Evolutionary conservation across 2,329 filamentous ascomycete genomes (phyloP).

Genomic region (Fusarium sulawesiense): DNA sequence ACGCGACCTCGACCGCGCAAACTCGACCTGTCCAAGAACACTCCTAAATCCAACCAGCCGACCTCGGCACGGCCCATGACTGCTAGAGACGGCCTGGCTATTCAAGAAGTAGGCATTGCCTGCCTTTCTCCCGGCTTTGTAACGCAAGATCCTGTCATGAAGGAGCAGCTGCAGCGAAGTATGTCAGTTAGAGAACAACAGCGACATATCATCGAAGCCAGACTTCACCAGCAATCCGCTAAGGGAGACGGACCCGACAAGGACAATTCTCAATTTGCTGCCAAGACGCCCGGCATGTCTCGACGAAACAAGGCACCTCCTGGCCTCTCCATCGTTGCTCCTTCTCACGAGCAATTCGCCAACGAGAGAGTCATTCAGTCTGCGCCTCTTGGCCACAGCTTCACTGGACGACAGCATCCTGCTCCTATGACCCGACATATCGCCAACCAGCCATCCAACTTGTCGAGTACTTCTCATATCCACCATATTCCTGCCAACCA

Average conservation of each 20-base stretch:
- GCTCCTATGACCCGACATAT: conserved; percentile 82
- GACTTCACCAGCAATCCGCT: conserved; percentile 88
- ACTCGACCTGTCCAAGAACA: conserved; percentile 79
- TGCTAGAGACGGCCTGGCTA: conserved; percentile 80
- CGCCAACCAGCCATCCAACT: conserved; percentile 82
- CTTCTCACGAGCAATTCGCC: conserved; percentile 90
- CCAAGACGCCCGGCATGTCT: conserved; percentile 79
- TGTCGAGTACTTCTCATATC: conserved; percentile 88
- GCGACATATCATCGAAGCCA: conserved; percentile 91
- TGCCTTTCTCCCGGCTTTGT: conserved; percentile 96
- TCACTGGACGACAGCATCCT: conserved; percentile 87
- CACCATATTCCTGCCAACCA: conserved; percentile 89
- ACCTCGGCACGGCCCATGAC: conserved; percentile 80
- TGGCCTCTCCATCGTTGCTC: conserved; percentile 93
- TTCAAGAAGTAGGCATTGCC: conserved; percentile 93
- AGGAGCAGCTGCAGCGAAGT: conserved; percentile 93
- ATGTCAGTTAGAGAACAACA: conserved; percentile 94
- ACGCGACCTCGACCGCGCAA: conserved; percentile 80
- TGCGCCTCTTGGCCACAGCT: conserved; percentile 92
- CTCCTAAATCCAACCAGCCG: conserved; percentile 63
- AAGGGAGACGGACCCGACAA: conserved; percentile 76
- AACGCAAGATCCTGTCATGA: conserved; percentile 96
- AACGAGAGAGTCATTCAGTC: conserved; percentile 97
- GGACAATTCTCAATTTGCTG: conserved; percentile 64
- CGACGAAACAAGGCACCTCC: conserved; percentile 84